Percentiles rank a stretch among this genome's conserved stretches.
These are phyloP conservation scores for Xylaria flabelliformis DNA, from an alignment of 495 filamentous ascomycete species.

Conservation along the genomic window DNA sequence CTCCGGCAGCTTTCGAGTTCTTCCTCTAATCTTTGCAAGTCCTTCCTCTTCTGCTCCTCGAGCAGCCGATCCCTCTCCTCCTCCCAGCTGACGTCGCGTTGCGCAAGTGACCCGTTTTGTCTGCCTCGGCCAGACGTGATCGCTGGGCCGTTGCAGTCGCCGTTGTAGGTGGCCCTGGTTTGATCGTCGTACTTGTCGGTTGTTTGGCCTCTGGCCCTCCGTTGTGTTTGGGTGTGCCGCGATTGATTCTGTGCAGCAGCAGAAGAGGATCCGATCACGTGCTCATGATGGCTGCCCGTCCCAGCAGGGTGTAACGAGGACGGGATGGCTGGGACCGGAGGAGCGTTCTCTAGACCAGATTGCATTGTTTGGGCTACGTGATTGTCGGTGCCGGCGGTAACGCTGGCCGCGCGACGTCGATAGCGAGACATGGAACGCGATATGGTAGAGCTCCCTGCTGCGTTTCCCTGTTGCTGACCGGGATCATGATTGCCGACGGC, in stretches of 20 bases:
- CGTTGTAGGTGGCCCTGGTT: background rate
- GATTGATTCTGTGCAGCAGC: constrained; percentile 26
- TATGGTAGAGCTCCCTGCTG: constrained; percentile 41
- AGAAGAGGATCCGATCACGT: background rate
- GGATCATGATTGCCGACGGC: background rate
- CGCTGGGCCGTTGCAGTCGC: background rate
- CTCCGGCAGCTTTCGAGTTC: constrained; percentile 45
- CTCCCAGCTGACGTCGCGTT: constrained; percentile 20
- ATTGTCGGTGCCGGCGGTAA: constrained; percentile 32
- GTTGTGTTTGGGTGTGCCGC: constrained; percentile 33
- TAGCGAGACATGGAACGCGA: constrained; percentile 67
- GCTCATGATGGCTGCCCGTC: background rate
- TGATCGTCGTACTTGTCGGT: background rate
- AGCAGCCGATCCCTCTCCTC: constrained; percentile 51
- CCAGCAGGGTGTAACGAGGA: constrained; percentile 27
- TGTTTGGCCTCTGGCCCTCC: background rate
- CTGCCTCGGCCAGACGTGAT: constrained; percentile 18
- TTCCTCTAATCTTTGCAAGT: constrained; percentile 50
- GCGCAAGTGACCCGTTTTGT: background rate
- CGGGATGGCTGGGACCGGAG: constrained; percentile 44
- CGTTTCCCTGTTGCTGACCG: constrained; percentile 26
- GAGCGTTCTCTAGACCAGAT: constrained; percentile 38
- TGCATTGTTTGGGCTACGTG: constrained; percentile 39
- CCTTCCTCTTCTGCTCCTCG: constrained; percentile 54
- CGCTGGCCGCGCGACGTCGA: constrained; percentile 47